Percentiles rank a stretch among this genome's conserved stretches.
These are phyloP conservation scores for Talaromyces islandicus DNA, from an alignment of 2,329 filamentous ascomycete genomes.

Conservation along the genomic window DNA sequence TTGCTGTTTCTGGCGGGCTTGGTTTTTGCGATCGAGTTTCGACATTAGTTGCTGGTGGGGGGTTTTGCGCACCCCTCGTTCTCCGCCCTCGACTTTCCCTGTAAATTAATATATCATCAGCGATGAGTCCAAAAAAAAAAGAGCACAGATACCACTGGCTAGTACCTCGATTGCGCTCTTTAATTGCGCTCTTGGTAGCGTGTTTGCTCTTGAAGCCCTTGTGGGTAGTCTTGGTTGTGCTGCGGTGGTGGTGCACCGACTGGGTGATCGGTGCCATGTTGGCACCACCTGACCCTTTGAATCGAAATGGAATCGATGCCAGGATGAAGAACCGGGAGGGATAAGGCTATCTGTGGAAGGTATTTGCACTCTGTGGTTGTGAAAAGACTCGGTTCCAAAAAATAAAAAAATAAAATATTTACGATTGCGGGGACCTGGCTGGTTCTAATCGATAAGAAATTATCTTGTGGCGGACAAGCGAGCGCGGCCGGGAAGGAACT, in stretches of 20 bases:
- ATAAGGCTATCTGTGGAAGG: not conserved
- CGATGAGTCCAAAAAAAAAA: not conserved
- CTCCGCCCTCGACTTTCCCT: conserved; percentile 69
- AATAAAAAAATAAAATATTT: not conserved
- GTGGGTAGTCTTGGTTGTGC: conserved; percentile 80
- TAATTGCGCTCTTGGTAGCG: conserved; percentile 78
- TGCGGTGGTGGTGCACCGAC: conserved; percentile 63
- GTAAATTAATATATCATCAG: conserved; percentile 1
- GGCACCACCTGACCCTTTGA: conserved; percentile 62
- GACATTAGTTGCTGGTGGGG: conserved; percentile 96
- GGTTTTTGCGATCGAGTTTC: conserved; percentile 91
- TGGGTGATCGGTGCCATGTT: conserved; percentile 67
- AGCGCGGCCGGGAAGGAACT: conserved; percentile 18
- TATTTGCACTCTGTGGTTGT: not conserved
- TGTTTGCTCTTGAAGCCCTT: conserved; percentile 93
- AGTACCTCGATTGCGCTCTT: conserved; percentile 76
- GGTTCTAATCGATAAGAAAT: conserved; percentile 11
- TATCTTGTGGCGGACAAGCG: conserved; percentile 29
- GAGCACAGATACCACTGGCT: not conserved
- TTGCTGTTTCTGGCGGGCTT: conserved; percentile 82
- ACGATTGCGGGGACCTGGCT: not conserved
- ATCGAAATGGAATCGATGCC: conserved; percentile 69
- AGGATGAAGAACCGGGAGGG: conserved; percentile 18
- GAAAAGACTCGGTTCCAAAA: conserved; percentile 12
- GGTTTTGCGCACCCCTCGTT: conserved; percentile 73